A percentile compares a stretch with the other conserved stretches of the same genome.
phyloP scores from a whole-genome alignment of 176 grass and related monocot genomes.

The Carex kokanica region DNA sequence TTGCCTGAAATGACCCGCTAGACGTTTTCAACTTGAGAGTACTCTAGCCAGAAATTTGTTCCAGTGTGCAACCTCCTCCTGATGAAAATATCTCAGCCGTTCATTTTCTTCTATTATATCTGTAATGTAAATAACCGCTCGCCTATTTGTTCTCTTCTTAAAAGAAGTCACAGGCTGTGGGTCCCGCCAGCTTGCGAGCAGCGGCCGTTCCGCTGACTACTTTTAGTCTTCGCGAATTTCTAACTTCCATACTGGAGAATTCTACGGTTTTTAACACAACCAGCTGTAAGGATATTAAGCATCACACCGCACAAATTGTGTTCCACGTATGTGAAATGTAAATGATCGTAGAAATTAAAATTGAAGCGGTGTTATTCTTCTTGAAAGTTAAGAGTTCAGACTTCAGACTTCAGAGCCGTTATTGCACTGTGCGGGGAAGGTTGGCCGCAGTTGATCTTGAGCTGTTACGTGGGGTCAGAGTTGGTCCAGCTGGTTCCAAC shows the following conservation, averaged over 20 bases:
- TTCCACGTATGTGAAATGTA: not conserved
- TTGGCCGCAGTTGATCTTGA: not conserved
- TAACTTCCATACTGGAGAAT: not conserved
- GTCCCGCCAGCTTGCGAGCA: not conserved
- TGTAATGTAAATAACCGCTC: not conserved
- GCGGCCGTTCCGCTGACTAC: slow-evolving; percentile 9
- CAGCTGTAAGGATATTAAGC: not conserved
- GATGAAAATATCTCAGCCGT: not conserved
- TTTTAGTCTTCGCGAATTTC: not conserved
- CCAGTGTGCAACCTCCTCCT: not conserved
- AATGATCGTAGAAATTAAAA: slow-evolving; percentile 10
- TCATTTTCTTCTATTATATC: not conserved
- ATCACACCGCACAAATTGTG: not conserved
- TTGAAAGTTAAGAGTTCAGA: not conserved
- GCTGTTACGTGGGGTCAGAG: slow-evolving; percentile 17
- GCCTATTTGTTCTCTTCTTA: not conserved
- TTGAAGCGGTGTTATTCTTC: not conserved
- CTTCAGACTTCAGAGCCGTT: too few relatives aligned
- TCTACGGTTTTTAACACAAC: not conserved
- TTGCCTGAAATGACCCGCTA: not conserved
- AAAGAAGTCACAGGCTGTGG: not conserved
- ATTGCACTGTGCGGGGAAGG: not conserved
- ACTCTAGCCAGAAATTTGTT: not conserved
- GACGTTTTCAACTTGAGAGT: not conserved
- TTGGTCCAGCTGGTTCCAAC: slow-evolving; percentile 44